These are phyloP conservation scores for Starmerella lactis-condensi DNA, from an alignment of 805 yeast species.

Conservation along the genomic window DNA sequence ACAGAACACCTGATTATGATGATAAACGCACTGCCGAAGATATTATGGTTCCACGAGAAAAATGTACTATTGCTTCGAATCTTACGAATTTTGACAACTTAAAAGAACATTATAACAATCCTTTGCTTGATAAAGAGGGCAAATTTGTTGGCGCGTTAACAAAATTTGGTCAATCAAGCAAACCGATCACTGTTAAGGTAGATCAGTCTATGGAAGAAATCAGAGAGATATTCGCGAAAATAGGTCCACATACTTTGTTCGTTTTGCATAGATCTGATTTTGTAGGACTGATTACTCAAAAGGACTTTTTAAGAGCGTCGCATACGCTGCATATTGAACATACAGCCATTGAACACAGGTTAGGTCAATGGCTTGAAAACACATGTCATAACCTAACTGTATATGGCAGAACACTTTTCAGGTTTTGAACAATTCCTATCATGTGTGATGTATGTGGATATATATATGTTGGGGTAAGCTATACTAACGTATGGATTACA, in stretches of 20 bases:
- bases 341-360: slow-evolving; percentile 2
- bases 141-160: slow-evolving; percentile 21
- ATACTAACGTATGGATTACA: no score
- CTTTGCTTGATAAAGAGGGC: slow-evolving; percentile 22
- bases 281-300: slow-evolving; percentile 61
- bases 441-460: no score
- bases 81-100: slow-evolving; percentile 5
- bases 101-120: slow-evolving; percentile 19
- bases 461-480: no score
- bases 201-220: slow-evolving; percentile 40
- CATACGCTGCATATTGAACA: neutral
- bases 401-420: no score
- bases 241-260: slow-evolving; percentile 63
- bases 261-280: slow-evolving; percentile 44
- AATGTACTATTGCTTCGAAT: slow-evolving; percentile 14
- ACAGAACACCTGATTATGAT: slow-evolving; percentile 39
- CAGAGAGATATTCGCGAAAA: slow-evolving; percentile 47
- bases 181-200: slow-evolving; percentile 44
- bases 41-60: slow-evolving; percentile 39
- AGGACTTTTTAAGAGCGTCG: slow-evolving; percentile 43
- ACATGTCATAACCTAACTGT: no score
- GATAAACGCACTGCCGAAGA: slow-evolving; percentile 24
- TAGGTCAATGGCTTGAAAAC: slow-evolving; percentile 2
- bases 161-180: slow-evolving; percentile 13
- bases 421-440: no score